phyloP scores from a whole-genome alignment of 225 moss, liverwort and hornwort species.

The Takakia lepidozioides region DNA sequence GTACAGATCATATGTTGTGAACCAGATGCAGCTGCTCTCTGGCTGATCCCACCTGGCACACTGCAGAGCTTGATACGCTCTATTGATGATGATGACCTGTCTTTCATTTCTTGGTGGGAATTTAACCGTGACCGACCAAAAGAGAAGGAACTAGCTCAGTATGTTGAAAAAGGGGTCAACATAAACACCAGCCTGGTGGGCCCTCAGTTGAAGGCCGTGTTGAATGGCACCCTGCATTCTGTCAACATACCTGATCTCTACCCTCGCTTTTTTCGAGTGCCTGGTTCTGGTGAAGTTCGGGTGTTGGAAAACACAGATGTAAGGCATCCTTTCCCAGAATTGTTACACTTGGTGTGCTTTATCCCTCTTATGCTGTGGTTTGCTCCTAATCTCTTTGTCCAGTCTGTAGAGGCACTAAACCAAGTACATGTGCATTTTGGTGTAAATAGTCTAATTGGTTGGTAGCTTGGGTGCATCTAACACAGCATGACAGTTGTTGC shows the following conservation, averaged over 20 bases:
- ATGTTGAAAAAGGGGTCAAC: slow-evolving; percentile 2
- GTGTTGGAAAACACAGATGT: slow-evolving; percentile 19
- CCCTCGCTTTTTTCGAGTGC: slow-evolving; percentile 64
- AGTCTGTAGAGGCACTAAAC: not conserved
- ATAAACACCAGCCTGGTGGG: slow-evolving; percentile 28
- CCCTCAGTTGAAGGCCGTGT: slow-evolving; percentile 57
- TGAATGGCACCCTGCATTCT: slow-evolving; percentile 68
- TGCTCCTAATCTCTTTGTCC: not conserved
- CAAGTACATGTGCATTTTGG: too few species aligned
- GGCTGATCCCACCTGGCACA: slow-evolving; percentile 87
- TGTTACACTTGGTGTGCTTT: not conserved
- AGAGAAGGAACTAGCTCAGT: slow-evolving; percentile 42
- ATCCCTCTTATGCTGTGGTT: too few species aligned
- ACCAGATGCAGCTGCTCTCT: slow-evolving; percentile 73
- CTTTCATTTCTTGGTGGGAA: slow-evolving; percentile 58
- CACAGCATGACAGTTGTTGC: too few species aligned
- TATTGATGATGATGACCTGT: slow-evolving; percentile 61
- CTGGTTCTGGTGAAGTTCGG: slow-evolving; percentile 58
- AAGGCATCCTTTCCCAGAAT: slow-evolving; percentile 7
- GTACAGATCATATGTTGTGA: slow-evolving; percentile 90
- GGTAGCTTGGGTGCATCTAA: too few species aligned
- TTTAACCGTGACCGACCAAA: slow-evolving; percentile 83
- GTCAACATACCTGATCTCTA: slow-evolving; percentile 55
- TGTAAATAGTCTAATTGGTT: too few species aligned
- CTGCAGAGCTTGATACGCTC: slow-evolving; percentile 59